Base-by-base conservation (phyloP, 129 eudicot genomes). In the Centella asiatica region DNA sequence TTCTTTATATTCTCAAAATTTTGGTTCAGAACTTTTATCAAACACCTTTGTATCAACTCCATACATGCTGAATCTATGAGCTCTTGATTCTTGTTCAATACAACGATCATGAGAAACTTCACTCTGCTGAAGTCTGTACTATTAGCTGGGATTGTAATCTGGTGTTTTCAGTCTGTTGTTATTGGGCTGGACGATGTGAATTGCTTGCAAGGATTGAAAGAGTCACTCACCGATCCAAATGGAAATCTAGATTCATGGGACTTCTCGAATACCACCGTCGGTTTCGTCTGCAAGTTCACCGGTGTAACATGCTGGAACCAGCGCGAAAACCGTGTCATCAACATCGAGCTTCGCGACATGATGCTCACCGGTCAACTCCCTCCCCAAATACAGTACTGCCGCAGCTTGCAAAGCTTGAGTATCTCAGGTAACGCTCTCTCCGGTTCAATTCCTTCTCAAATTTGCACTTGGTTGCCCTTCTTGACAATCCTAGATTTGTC, bases 231-330 rank as follows among this genome's bases (percentile, higher is more conserved):
- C 0, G 94, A 82, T 67, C 80, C 83, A 18, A 51, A 58, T 9
- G 65, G 53, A 7, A 55, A 23, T 34, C 32, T 80, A 6, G 45
- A 51, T n/a, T 57, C 62, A n/a, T 89, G 97, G 97, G 70, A 33
- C 65, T 89, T 89, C 50, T 1, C 74, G 3, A 82, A 82, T 54
- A 47, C 76, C 0, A 54, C 90, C 5, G 70, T 57, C 17, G 97
- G 80, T 4, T 81, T 69, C 57, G 60, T 89, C 76, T 89, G 97
- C 79, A 70, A 39, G 13, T 85, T 82, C 74, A 29, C 24, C 42
- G 97, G 95, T 26, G 95, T 80, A 1, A 25, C 83, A 10, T 89
- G 97, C 76, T 89, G 97, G 97, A 89, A 89, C 67, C 83, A 82
- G 59, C 81, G 60, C 24, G 90, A 89, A 49, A 89, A 89, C 31